A percentile compares a stretch with the other conserved stretches of the same genome.
phyloP scores from a whole-genome alignment of 495 filamentous ascomycete genomes.

The Aspergillus cavernicola region DNA sequence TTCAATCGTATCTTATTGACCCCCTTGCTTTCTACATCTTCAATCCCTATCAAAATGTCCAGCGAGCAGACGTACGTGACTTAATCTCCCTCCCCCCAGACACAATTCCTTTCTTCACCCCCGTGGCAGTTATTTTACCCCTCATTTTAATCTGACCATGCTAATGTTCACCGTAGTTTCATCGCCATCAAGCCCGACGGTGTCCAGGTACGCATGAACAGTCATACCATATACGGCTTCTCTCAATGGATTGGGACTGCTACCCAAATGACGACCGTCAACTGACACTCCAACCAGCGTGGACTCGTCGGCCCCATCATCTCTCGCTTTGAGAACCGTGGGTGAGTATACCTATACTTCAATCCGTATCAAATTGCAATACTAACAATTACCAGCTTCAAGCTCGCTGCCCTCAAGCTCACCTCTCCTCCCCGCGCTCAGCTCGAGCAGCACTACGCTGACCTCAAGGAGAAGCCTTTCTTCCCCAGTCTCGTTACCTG shows the following conservation, averaged over 20 bases:
- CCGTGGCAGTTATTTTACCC: slow-evolving; percentile 12
- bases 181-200: slow-evolving; percentile 99
- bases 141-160: slow-evolving; percentile 29
- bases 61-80: slow-evolving; percentile 85
- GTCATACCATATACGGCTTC: not conserved
- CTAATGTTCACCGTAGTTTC: slow-evolving; percentile 68
- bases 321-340: slow-evolving; percentile 91
- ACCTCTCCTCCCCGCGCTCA: slow-evolving; percentile 79
- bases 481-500: slow-evolving; percentile 89
- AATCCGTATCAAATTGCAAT: not conserved
- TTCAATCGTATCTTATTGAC: slow-evolving; percentile 28
- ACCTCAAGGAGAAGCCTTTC: slow-evolving; percentile 92
- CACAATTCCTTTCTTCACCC: slow-evolving; percentile 27
- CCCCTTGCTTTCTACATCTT: slow-evolving; percentile 26
- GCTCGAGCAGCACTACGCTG: slow-evolving; percentile 95
- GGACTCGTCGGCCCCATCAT: slow-evolving; percentile 96
- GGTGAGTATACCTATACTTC: slow-evolving; percentile 47
- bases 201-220: slow-evolving; percentile 73
- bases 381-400: slow-evolving; percentile 62
- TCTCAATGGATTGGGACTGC: slow-evolving; percentile 5
- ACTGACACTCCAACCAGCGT: slow-evolving; percentile 57
- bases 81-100: slow-evolving; percentile 11
- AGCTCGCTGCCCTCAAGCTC: slow-evolving; percentile 97
- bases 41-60: slow-evolving; percentile 64
- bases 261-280: slow-evolving; percentile 7